Evolutionary conservation across 2,329 filamentous ascomycete genomes (phyloP), one percentile per base, ranked within the genome.

Genomic region (Pyricularia sp.): DNA sequence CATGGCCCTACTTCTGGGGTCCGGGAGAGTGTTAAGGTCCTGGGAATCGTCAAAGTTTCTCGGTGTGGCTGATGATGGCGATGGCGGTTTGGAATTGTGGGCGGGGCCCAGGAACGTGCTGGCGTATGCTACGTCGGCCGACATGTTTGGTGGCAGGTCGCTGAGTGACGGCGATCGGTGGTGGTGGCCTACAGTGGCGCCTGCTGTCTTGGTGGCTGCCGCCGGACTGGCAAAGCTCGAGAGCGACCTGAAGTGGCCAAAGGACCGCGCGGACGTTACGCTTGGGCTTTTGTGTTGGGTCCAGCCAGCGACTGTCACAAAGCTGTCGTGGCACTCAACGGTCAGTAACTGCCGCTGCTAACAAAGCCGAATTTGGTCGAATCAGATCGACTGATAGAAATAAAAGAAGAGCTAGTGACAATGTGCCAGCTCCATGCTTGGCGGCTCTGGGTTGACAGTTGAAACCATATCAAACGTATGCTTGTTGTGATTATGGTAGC

Each of bases 11-110:
- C 81, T 86, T 72, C 88, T 82, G 17, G 88, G 88, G 74, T 90
- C 88, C 58, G 90, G 89, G 67, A 92, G 81, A 1, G 90, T 92
- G 76, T 88, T 91, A 80, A 92, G 84, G 73, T 87, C 86, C 74
- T 87, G 83, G 72, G 85, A 84, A 65, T 85, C 82, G 72, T 85
- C 81, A 25, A 81, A 75, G 25, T 81, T 80, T 12, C 79, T 76
- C 20, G 80, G 77, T 26, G 63, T 67, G 25, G 59, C 59, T 20
- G 59, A 9, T 3, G 59, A 20, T 28, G 26, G 28, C 17, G 23
- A 28, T 17, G 25, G 59, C 7, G 59, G 14, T 63, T 63, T 30
- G 2, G 59, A 25, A 28, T 28, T 26, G 7, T 63, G 59, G 23
- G 28, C 26, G 20, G 25, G 26, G 6, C 59, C 59, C 30, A 73